Evolutionary conservation across 306 rosid species (phyloP).

Genomic region (Luffa acutangula): DNA sequence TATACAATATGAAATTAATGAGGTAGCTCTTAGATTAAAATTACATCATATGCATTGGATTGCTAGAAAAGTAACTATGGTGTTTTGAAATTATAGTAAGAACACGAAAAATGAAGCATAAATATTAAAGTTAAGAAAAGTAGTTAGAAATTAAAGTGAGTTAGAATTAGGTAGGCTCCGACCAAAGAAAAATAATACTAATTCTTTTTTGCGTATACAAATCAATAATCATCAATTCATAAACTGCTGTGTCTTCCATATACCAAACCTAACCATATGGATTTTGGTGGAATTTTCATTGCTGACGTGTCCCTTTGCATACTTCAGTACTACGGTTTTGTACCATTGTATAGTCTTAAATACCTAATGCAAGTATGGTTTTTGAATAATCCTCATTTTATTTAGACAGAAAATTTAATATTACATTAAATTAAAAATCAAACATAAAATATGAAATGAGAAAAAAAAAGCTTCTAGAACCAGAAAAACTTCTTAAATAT

Average conservation of each 20-base stretch:
- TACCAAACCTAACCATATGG: background rate
- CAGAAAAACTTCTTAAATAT: no score
- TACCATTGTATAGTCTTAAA: background rate
- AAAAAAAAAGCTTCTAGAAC: background rate
- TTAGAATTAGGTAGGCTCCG: slow-evolving; percentile 7
- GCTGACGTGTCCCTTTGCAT: background rate
- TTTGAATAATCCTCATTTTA: background rate
- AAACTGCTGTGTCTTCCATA: background rate
- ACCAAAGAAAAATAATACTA: background rate
- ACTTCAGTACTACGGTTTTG: background rate
- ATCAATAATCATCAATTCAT: background rate
- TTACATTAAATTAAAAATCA: background rate
- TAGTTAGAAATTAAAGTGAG: slow-evolving; percentile 14
- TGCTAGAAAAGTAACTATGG: background rate
- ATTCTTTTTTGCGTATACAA: slow-evolving; percentile 12
- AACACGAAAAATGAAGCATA: background rate
- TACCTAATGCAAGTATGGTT: background rate
- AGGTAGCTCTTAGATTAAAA: background rate
- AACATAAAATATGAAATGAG: no score
- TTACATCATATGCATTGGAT: background rate
- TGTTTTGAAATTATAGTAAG: background rate
- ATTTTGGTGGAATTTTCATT: background rate
- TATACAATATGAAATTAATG: background rate
- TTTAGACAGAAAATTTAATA: background rate
- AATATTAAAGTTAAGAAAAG: background rate